Conservation (phyloP, 768 basidiomycete species). For the Pleurotus tuoliensis region DNA sequence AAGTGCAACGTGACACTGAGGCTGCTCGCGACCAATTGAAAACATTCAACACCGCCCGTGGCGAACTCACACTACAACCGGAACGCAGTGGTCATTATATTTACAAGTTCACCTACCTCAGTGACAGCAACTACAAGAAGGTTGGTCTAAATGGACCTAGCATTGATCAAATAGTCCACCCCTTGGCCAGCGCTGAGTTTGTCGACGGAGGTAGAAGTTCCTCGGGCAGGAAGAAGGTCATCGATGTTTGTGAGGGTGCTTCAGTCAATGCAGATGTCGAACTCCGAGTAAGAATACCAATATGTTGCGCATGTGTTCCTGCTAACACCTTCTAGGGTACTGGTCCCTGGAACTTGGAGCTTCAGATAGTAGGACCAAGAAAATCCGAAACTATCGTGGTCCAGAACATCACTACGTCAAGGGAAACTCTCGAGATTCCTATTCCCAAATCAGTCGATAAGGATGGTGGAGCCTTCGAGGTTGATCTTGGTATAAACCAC, state of each 20-base stretch:
- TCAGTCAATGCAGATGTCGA: conserved; percentile 76
- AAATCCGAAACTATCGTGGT: conserved; percentile 57
- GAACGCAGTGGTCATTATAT: conserved; percentile 86
- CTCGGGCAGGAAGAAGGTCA: conserved; percentile 46
- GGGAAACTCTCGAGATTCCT: conserved; percentile 56
- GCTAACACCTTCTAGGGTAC: conserved; percentile 54
- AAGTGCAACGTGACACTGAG: conserved; percentile 67
- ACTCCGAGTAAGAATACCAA: conserved; percentile 52
- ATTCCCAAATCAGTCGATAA: conserved; percentile 64
- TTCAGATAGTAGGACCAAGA: conserved; percentile 75
- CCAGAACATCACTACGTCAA: conserved; percentile 48
- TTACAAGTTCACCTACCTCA: conserved; percentile 75
- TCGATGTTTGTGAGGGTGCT: conserved; percentile 79
- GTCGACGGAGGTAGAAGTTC: conserved; percentile 27
- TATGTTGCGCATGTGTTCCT: not conserved
- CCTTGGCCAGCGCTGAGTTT: conserved; percentile 78
- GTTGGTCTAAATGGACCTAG: conserved; percentile 70
- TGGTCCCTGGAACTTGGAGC: conserved; percentile 84
- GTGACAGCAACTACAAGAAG: conserved; percentile 80
- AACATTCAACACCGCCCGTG: conserved; percentile 65
- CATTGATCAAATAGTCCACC: conserved; percentile 88
- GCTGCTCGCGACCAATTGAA: conserved; percentile 53
- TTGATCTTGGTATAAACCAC: conserved; percentile 59
- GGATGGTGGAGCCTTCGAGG: conserved; percentile 74
- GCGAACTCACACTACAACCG: conserved; percentile 81